phyloP scores from a whole-genome alignment of 345 rosid genomes.

The Arabidopsis arenosa region DNA sequence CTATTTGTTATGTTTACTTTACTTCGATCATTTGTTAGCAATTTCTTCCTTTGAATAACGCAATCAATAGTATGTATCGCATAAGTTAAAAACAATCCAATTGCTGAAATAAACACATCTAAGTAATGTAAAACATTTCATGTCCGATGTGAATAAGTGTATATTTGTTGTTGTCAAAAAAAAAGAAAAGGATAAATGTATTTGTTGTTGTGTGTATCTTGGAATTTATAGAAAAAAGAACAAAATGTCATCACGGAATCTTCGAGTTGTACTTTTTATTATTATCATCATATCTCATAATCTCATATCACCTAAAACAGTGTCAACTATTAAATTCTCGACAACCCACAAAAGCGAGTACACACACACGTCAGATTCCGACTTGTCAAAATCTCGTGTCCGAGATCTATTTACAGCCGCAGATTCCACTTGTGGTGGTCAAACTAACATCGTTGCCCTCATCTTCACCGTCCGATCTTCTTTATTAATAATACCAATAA shows the following conservation, averaged over 20 bases:
- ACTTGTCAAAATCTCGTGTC: conserved; percentile 32
- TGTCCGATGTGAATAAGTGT: not conserved
- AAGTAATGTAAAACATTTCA: not conserved
- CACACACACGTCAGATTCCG: conserved; percentile 36
- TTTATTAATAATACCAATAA: not conserved
- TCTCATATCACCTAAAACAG: conserved; percentile 27
- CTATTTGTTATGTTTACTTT: not conserved
- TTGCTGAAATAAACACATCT: not conserved
- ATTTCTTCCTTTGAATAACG: not conserved
- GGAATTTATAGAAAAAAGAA: conserved; percentile 19
- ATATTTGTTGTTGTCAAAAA: not conserved
- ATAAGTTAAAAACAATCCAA: not conserved
- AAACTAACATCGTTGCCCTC: conserved; percentile 32
- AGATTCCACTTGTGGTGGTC: conserved; percentile 40
- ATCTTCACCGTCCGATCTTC: conserved; percentile 33
- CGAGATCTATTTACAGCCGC: conserved; percentile 55
- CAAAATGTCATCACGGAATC: conserved; percentile 37
- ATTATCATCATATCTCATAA: not conserved
- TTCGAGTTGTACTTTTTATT: conserved; percentile 11
- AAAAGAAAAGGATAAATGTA: not conserved
- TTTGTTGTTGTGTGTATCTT: conserved; percentile 1
- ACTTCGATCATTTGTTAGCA: not conserved
- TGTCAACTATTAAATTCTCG: conserved; percentile 37
- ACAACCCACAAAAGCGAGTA: conserved; percentile 18
- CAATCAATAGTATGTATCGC: not conserved